Evolutionary conservation across 2,329 filamentous ascomycete genomes (phyloP).

Genomic region (Cercospora canescens): DNA sequence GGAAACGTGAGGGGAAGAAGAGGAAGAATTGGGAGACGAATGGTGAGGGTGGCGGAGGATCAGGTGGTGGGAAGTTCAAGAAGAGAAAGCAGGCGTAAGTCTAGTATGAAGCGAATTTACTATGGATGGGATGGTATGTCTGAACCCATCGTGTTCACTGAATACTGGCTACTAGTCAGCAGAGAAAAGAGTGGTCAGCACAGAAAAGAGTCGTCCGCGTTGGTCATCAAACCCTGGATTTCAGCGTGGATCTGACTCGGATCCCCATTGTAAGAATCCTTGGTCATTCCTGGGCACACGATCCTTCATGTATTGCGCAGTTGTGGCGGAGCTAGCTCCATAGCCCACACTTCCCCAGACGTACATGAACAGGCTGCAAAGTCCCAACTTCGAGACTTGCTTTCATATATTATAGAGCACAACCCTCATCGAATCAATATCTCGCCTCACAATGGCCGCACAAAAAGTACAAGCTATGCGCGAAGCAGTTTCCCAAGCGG

Average conservation of each 20-base stretch:
- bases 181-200: no score
- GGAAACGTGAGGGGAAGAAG: conserved; percentile 86
- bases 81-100: conserved; percentile 30
- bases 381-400: no score
- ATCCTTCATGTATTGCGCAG: neutral
- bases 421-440: neutral
- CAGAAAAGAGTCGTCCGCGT: no score
- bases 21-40: conserved; percentile 58
- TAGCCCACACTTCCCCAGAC: no score
- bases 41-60: conserved; percentile 46
- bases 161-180: no score
- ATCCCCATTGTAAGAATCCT: neutral
- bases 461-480: neutral
- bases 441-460: neutral
- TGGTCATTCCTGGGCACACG: neutral
- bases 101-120: neutral
- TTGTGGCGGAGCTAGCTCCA: neutral
- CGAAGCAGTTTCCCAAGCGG: neutral
- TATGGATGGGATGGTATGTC: neutral
- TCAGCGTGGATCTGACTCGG: neutral
- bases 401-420: no score
- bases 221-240: neutral
- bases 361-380: no score
- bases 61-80: conserved; percentile 28
- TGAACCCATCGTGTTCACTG: neutral